A percentile compares a stretch with the other conserved stretches of the same genome.
Evolutionary conservation across 768 basidiomycete genomes (phyloP).

Genomic region (Auricularia cornea): DNA sequence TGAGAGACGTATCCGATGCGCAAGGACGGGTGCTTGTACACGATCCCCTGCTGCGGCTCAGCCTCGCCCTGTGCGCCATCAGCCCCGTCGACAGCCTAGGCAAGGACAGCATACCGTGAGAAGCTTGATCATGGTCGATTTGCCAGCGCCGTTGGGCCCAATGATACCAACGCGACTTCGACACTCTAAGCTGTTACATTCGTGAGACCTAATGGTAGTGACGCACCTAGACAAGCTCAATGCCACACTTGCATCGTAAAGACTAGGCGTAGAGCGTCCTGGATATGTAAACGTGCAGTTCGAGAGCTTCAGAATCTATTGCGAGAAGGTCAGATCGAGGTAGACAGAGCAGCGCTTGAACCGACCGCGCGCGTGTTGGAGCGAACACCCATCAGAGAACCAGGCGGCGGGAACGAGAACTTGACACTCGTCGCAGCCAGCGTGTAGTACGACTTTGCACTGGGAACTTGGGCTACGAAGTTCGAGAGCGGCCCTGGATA

Average conservation of each 20-base stretch:
- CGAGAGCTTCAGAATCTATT: constrained; percentile 72
- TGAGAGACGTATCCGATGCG: constrained; percentile 97
- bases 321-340: background rate
- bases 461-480: constrained; percentile 85
- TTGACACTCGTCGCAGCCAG: constrained; percentile 88
- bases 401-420: constrained; percentile 92
- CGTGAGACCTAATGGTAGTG: constrained; percentile 8
- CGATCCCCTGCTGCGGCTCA: constrained; percentile 79
- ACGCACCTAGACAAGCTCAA: constrained; percentile 81
- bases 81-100: constrained; percentile 1
- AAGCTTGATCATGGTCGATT: constrained; percentile 92
- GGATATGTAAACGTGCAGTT: constrained; percentile 94
- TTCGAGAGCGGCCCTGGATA: constrained; percentile 87
- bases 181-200: constrained; percentile 14
- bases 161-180: constrained; percentile 81
- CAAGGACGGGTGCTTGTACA: constrained; percentile 89
- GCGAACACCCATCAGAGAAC: constrained; percentile 93
- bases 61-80: constrained; percentile 65
- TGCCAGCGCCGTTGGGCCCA: constrained; percentile 93
- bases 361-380: constrained; percentile 75
- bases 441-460: constrained; percentile 95
- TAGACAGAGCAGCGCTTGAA: background rate
- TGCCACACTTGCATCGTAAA: constrained; percentile 84
- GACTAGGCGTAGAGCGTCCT: constrained; percentile 66
- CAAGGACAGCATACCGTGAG: constrained; percentile 51